Percentiles rank a stretch among this genome's conserved stretches.
These are phyloP conservation scores for Primulina tabacum DNA, from an alignment of 257 asterid species.

Conservation along the genomic window DNA sequence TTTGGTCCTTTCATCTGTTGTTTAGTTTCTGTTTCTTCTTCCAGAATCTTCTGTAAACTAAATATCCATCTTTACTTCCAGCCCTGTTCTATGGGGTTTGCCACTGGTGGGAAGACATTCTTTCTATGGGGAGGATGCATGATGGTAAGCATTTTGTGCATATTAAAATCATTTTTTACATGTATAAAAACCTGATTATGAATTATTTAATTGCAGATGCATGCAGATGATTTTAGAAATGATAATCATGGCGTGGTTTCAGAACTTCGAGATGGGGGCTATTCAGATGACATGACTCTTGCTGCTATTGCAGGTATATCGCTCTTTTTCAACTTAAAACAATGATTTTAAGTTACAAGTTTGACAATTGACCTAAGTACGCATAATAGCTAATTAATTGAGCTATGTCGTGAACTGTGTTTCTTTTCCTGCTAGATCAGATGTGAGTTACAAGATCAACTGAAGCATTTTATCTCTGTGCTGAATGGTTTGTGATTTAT, in stretches of 20 bases:
- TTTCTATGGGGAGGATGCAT: slow-evolving; percentile 99
- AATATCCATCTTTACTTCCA: slow-evolving; percentile 30
- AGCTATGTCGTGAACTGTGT: neutral
- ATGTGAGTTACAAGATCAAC: slow-evolving; percentile 7
- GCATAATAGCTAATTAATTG: neutral
- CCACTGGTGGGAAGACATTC: slow-evolving; percentile 98
- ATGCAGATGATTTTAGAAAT: slow-evolving; percentile 94
- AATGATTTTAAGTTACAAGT: slow-evolving; percentile 5
- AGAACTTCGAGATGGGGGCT: slow-evolving; percentile 90
- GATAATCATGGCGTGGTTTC: slow-evolving; percentile 78
- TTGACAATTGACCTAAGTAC: slow-evolving; percentile 5
- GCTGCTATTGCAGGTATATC: slow-evolving; percentile 84
- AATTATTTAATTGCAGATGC: slow-evolving; percentile 64
- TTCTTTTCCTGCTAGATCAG: slow-evolving; percentile 1
- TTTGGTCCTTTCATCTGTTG: slow-evolving; percentile 20
- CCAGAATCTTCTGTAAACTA: slow-evolving; percentile 20
- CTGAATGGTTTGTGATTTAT: neutral
- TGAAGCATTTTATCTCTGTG: slow-evolving; percentile 13
- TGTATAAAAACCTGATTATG: slow-evolving; percentile 23
- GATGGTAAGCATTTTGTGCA: slow-evolving; percentile 61
- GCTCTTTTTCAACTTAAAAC: slow-evolving; percentile 16
- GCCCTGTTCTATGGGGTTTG: slow-evolving; percentile 99
- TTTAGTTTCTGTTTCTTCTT: slow-evolving; percentile 26
- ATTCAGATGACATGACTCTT: slow-evolving; percentile 99
- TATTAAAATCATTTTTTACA: slow-evolving; percentile 16